Evolutionary conservation across 2,329 filamentous ascomycete species (phyloP).

Genomic region (Sphaerulina vaccinii): DNA sequence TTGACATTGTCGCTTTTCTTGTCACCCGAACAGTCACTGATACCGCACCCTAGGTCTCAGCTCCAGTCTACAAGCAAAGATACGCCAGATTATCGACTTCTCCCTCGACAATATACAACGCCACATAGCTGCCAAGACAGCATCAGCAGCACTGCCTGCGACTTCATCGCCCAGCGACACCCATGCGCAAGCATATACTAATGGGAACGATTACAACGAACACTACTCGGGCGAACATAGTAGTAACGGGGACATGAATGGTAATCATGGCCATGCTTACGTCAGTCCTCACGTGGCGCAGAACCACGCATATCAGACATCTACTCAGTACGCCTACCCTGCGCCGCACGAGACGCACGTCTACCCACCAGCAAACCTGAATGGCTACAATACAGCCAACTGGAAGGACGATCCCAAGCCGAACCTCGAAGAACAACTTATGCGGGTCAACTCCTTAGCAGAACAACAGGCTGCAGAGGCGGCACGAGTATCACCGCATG

Average conservation of each 20-base stretch:
- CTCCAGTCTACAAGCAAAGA: constrained; percentile 47
- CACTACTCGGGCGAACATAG: constrained; percentile 15
- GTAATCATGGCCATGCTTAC: constrained; percentile 21
- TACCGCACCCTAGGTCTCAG: constrained; percentile 40
- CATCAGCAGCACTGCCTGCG: constrained; percentile 43
- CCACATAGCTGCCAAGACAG: constrained; percentile 44
- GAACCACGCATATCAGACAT: constrained; percentile 18
- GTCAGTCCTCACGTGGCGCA: constrained; percentile 25
- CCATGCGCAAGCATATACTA: constrained; percentile 16
- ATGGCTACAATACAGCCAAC: constrained; percentile 17
- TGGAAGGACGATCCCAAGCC: constrained; percentile 26
- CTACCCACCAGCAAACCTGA: constrained; percentile 14
- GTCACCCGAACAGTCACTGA: not conserved
- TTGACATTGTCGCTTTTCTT: not conserved
- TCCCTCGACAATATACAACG: constrained; percentile 50
- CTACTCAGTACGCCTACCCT: constrained; percentile 17
- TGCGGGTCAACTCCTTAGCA: constrained; percentile 18
- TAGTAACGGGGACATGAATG: constrained; percentile 10
- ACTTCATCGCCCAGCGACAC: constrained; percentile 26
- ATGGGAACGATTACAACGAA: constrained; percentile 14
- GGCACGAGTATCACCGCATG: constrained; percentile 11
- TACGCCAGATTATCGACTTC: constrained; percentile 51
- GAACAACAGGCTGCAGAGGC: constrained; percentile 12
- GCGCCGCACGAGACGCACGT: constrained; percentile 17
- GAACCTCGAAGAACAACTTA: constrained; percentile 26